phyloP scores from a whole-genome alignment of 2,329 filamentous ascomycete genomes.

The Paracamarosporium sp. region DNA sequence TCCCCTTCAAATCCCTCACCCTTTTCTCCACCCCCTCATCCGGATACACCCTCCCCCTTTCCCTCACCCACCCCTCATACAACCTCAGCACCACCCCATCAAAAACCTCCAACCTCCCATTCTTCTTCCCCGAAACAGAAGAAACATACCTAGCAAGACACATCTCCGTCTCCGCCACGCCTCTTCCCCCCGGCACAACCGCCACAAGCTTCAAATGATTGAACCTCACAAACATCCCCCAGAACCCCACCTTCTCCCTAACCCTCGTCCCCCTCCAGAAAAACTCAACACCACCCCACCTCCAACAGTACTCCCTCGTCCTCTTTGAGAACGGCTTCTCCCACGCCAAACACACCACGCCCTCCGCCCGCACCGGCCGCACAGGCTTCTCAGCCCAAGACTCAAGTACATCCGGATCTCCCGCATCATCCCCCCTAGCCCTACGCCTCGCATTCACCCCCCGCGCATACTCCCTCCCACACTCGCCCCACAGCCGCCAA shows the following conservation, averaged over 20 bases:
- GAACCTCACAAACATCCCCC: conserved; percentile 29
- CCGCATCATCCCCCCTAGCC: conserved; percentile 4
- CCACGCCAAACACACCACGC: conserved; percentile 35
- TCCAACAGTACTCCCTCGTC: conserved; percentile 39
- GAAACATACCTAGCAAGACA: conserved; percentile 37
- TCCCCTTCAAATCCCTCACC: conserved; percentile 24
- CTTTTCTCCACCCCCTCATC: conserved; percentile 2
- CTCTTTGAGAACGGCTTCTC: conserved; percentile 28
- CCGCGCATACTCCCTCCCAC: conserved; percentile 35
- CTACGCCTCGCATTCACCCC: conserved; percentile 23
- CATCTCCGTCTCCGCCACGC: conserved; percentile 16
- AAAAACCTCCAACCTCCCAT: conserved; percentile 34
- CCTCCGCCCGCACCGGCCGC: conserved; percentile 20
- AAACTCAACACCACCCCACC: conserved; percentile 35
- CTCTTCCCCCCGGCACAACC: background rate
- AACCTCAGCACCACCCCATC: conserved; percentile 29
- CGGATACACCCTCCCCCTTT: background rate
- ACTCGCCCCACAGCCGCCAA: conserved; percentile 42
- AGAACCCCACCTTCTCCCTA: conserved; percentile 27
- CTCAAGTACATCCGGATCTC: conserved; percentile 22
- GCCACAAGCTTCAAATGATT: conserved; percentile 43
- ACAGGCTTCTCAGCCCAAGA: background rate
- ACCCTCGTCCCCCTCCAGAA: conserved; percentile 44
- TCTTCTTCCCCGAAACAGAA: conserved; percentile 34
- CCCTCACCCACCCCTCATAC: conserved; percentile 14